These are phyloP conservation scores for Diaporthe humulicola DNA, from an alignment of 2,329 filamentous ascomycete species.

Conservation along the genomic window DNA sequence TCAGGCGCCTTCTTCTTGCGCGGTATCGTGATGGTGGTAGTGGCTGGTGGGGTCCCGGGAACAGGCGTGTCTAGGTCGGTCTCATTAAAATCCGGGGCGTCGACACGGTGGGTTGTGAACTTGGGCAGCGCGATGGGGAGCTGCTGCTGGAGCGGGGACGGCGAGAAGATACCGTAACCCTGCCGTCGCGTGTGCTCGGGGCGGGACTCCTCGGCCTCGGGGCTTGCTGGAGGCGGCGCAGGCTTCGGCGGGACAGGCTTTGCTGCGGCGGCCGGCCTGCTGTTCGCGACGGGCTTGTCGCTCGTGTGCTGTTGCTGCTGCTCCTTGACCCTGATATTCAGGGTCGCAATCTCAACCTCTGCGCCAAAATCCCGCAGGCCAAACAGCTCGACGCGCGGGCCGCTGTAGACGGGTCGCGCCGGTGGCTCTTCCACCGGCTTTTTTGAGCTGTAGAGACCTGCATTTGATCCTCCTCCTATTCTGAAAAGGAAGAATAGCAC, in stretches of 20 bases:
- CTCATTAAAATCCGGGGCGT: conserved; percentile 32
- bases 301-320: neutral
- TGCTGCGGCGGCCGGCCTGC: neutral
- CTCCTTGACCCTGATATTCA: conserved; percentile 38
- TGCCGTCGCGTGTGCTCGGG: conserved; percentile 1
- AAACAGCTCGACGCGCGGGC: conserved; percentile 36
- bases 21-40: conserved; percentile 32
- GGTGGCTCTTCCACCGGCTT: conserved; percentile 22
- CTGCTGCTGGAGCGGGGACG: conserved; percentile 36
- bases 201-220: neutral
- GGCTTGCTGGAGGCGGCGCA: neutral
- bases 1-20: conserved; percentile 28
- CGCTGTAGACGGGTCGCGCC: conserved; percentile 18
- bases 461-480: conserved; percentile 6
- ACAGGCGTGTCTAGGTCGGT: conserved; percentile 27
- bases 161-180: conserved; percentile 13
- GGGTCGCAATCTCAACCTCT: conserved; percentile 32
- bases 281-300: conserved; percentile 1
- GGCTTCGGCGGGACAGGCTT: neutral
- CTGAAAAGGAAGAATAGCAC: conserved; percentile 33
- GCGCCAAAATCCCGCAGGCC: conserved; percentile 35
- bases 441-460: conserved; percentile 13
- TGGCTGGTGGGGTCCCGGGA: conserved; percentile 35
- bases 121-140: conserved; percentile 38
- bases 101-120: conserved; percentile 32